These are phyloP conservation scores for Circinella umbellata DNA, from an alignment of 371 early-diverging fungal species.

Conservation along the genomic window DNA sequence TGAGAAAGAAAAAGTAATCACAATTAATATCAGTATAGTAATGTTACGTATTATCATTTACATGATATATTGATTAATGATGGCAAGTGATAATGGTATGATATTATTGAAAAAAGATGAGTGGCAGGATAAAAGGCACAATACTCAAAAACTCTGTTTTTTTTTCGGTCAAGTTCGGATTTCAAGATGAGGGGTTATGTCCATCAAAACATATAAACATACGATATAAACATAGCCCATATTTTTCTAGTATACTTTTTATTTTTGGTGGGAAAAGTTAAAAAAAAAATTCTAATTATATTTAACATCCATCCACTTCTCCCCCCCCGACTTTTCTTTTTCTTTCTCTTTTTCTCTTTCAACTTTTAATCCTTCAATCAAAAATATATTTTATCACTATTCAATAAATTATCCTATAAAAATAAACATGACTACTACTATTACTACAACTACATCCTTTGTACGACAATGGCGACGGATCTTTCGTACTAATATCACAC, in stretches of 20 bases:
- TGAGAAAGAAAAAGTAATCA: neutral
- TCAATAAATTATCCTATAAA: no score
- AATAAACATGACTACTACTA: neutral
- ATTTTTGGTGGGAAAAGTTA: conserved; percentile 7
- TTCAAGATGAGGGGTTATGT: neutral
- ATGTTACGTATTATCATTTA: no score
- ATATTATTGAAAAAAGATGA: no score
- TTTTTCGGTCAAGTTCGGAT: conserved; percentile 4
- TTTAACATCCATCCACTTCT: neutral
- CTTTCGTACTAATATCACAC: conserved; percentile 19
- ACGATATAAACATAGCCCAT: no score
- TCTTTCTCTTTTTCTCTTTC: conserved; percentile 4
- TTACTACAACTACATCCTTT: conserved; percentile 7
- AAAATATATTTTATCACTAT: neutral
- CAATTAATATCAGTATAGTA: no score
- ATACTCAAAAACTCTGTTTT: neutral
- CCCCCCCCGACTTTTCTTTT: neutral
- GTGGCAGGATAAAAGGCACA: no score
- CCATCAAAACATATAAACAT: neutral
- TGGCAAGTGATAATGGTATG: no score
- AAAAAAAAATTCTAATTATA: neutral
- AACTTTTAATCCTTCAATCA: neutral
- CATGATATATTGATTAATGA: no score
- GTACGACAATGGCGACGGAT: conserved; percentile 20
- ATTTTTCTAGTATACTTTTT: neutral